phyloP scores from a whole-genome alignment of 2,329 filamentous ascomycete species.

The Ascochyta clinopodiicola region DNA sequence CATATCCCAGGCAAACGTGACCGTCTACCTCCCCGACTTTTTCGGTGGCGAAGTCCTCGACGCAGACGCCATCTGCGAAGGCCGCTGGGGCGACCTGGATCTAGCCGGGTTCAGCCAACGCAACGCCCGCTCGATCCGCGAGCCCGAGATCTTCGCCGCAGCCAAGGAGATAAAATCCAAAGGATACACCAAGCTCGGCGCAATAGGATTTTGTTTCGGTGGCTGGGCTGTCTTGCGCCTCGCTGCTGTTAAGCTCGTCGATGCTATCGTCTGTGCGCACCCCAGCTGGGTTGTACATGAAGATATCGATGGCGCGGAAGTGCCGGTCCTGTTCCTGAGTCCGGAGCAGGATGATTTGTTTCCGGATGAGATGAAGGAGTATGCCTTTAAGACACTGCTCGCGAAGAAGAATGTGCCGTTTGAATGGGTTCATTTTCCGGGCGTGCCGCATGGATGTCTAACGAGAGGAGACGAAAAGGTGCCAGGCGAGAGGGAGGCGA shows the following conservation, averaged over 20 bases:
- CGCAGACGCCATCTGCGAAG: constrained; percentile 5
- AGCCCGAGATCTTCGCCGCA: constrained; percentile 43
- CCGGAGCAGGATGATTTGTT: constrained; percentile 31
- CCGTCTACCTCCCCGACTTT: constrained; percentile 54
- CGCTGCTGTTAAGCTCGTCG: constrained; percentile 24
- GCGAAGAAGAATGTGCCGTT: constrained; percentile 22
- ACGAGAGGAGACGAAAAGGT: constrained; percentile 25
- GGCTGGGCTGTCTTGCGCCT: constrained; percentile 40
- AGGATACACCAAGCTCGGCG: constrained; percentile 44
- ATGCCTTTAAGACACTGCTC: constrained; percentile 29
- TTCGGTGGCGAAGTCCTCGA: constrained; percentile 28
- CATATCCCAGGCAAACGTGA: constrained; percentile 44
- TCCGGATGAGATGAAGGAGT: constrained; percentile 30
- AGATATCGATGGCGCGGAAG: constrained; percentile 26
- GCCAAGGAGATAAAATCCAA: constrained; percentile 32
- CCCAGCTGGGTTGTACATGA: constrained; percentile 22
- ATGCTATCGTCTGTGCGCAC: constrained; percentile 32
- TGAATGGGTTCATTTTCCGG: constrained; percentile 35
- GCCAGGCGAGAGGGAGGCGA: constrained; percentile 24
- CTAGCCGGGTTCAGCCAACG: constrained; percentile 42
- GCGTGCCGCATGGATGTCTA: constrained; percentile 31
- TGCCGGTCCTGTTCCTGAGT: constrained; percentile 28
- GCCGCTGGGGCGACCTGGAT: constrained; percentile 39
- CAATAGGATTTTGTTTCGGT: constrained; percentile 55
- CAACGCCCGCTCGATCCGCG: constrained; percentile 45